Conservation (phyloP, 2,329 filamentous ascomycete genomes). For the Xylaria sp. region DNA sequence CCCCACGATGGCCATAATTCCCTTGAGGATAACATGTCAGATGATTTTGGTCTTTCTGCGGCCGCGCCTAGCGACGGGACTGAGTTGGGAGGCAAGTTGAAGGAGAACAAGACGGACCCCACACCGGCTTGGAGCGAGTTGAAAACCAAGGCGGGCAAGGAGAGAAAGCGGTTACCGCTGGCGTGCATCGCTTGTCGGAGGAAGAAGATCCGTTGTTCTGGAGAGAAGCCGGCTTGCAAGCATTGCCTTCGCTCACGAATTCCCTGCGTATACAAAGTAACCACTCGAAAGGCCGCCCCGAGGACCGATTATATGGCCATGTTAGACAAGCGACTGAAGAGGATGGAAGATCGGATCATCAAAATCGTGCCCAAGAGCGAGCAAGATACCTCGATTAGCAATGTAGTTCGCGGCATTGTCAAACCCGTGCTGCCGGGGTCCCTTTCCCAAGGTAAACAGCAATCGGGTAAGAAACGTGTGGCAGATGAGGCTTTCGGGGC, state of each 20-base stretch:
- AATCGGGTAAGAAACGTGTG: slow-evolving; percentile 78
- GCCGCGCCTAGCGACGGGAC: slow-evolving; percentile 62
- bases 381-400: slow-evolving; percentile 69
- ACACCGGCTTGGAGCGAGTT: slow-evolving; percentile 81
- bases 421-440: slow-evolving; percentile 78
- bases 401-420: slow-evolving; percentile 82
- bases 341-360: slow-evolving; percentile 98
- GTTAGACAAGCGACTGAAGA: slow-evolving; percentile 93
- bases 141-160: slow-evolving; percentile 94
- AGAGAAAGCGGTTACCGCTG: slow-evolving; percentile 89
- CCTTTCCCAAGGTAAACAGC: slow-evolving; percentile 62
- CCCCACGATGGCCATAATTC: slow-evolving; percentile 59
- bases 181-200: slow-evolving; percentile 95
- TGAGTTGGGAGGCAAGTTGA: slow-evolving; percentile 64
- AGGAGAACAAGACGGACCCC: slow-evolving; percentile 68
- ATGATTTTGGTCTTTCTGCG: slow-evolving; percentile 68
- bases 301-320: slow-evolving; percentile 99
- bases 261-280: slow-evolving; percentile 97
- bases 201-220: slow-evolving; percentile 98
- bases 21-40: slow-evolving; percentile 64
- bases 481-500: slow-evolving; percentile 89
- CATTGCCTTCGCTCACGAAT: slow-evolving; percentile 93
- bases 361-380: slow-evolving; percentile 93
- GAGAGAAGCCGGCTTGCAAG: slow-evolving; percentile 97
- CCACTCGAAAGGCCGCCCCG: slow-evolving; percentile 90